Evolutionary conservation across 169 alveolate species (phyloP).

Genomic region (Toxoplasma gondii): DNA sequence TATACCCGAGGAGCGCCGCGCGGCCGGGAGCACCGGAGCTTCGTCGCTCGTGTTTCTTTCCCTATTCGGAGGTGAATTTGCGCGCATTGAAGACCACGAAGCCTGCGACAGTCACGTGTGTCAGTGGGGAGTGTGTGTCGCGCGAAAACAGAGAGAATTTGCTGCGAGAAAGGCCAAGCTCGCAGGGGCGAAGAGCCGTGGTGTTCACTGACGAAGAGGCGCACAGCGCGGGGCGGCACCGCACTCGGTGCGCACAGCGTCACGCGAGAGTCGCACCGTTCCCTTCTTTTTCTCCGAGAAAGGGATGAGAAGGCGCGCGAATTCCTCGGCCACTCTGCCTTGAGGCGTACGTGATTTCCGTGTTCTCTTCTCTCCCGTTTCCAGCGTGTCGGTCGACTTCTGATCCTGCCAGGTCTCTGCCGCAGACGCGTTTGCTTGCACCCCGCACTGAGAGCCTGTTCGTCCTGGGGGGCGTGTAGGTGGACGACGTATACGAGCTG

Average conservation of each 20-base stretch:
- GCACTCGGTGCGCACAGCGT: neutral
- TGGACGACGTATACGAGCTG: neutral
- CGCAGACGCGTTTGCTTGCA: neutral
- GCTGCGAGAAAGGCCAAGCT: no score
- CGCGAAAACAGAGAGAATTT: no score
- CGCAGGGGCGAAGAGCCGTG: no score
- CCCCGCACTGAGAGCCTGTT: neutral
- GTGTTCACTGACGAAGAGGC: no score
- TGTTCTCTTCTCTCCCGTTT: neutral
- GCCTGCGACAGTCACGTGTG: no score
- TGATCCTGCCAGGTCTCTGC: neutral
- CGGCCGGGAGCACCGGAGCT: no score
- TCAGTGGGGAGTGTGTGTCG: no score
- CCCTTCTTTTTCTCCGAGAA: neutral
- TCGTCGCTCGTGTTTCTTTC: no score
- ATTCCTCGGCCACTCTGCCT: neutral
- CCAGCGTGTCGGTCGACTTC: neutral
- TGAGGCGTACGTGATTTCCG: neutral
- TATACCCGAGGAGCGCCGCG: no score
- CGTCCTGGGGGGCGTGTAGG: neutral
- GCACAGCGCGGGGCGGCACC: neutral
- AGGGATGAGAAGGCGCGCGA: no score
- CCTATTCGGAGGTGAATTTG: no score
- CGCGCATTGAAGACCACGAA: no score
- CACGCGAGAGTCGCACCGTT: neutral